phyloP scores from a whole-genome alignment of 2,329 filamentous ascomycete species.

The Neopestalotiopsis sp. region DNA sequence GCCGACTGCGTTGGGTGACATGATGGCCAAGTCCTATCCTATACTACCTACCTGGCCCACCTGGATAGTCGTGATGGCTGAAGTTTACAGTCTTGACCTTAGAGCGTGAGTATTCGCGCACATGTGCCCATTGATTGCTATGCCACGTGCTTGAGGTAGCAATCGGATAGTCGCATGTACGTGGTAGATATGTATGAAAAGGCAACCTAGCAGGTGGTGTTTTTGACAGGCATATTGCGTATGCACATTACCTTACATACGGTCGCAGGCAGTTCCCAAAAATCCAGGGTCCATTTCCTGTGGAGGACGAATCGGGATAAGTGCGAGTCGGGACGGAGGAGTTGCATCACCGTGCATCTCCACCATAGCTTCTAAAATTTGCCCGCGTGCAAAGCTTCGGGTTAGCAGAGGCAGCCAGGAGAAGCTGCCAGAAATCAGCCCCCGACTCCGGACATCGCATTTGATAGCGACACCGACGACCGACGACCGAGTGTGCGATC shows the following conservation, averaged over 20 bases:
- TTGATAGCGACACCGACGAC: slow-evolving; percentile 1
- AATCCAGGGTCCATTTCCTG: slow-evolving; percentile 2
- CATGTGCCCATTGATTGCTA: not conserved
- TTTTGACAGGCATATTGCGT: not conserved
- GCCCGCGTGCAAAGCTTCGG: not conserved
- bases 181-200: not conserved
- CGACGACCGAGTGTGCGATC: not conserved
- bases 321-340: slow-evolving; percentile 12
- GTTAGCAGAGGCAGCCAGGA: not conserved
- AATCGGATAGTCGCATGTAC: not conserved
- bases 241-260: not conserved
- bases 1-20: too few relatives aligned
- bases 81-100: not conserved
- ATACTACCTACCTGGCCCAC: too few relatives aligned
- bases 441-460: not conserved
- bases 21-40: too few relatives aligned
- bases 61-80: too few relatives aligned
- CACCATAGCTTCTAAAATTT: slow-evolving; percentile 15
- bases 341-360: slow-evolving; percentile 17
- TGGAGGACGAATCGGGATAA: not conserved
- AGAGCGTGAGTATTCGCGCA: not conserved
- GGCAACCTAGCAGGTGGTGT: not conserved
- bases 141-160: not conserved
- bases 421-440: not conserved
- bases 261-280: not conserved